Evolutionary conservation across 441 rosid genomes (phyloP), one percentile per base, ranked within the genome.

Genomic region (Arabidopsis hybrid): DNA sequence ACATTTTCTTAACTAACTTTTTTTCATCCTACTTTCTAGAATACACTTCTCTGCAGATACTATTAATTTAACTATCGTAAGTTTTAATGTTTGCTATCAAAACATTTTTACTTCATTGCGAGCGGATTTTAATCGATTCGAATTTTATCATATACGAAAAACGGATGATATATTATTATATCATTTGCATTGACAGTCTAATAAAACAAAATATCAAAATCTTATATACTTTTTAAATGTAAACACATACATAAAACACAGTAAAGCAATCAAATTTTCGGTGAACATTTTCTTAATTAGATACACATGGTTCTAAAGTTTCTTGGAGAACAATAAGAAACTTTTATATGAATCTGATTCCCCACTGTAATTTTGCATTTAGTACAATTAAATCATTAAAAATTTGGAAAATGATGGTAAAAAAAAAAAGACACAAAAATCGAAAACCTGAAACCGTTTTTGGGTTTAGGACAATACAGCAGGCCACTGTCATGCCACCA

Each of bases 401-500:
- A 38, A 13, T 7, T 14, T 53, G 3, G 26, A 21, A 58, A 42
- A 40, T 4, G 1, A 35, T 7, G 38, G 38, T 6, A 7, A 7
- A 10, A 3, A 12, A 43, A 7, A 45, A 5, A 14, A 47, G 13
- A 0, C 8, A 56, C 4, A 34, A 59, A 36, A 16, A 16, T 14
- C 8, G 62, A 59, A 14, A 16, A 21, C 56, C 56, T 51, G 56
- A 36, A 38, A 59, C n/a, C 36, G 46, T 56, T 10, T 47, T 76
- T 52, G 60, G 71, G 71, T 76, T 64, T 64, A 40, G 18, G 58
- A 63, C 75, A 70, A 76, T 64, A 76, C 80, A 77, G 51, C 51
- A 59, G 76, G 80, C 80, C 58, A 58, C 26, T 26, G 1, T 43
- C 74, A 75, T 55, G 75, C 67, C 57, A 58, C 71, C 49, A 64